phyloP scores from a whole-genome alignment of 148 eudicot genomes.

The Arbutus unedo region DNA sequence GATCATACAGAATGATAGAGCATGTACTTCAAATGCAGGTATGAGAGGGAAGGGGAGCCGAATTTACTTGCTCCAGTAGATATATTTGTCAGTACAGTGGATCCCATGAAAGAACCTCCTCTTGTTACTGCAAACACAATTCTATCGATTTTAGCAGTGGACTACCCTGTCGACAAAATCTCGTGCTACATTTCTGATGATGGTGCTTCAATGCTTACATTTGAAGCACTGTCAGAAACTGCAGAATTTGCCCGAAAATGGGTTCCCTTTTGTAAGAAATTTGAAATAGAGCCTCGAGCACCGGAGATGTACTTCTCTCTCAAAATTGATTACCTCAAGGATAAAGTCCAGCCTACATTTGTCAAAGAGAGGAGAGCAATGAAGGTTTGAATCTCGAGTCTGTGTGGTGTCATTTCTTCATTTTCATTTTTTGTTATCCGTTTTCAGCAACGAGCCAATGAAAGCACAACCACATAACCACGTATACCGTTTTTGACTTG shows the following conservation, averaged over 20 bases:
- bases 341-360: conserved; percentile 97
- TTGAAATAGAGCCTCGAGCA: conserved; percentile 86
- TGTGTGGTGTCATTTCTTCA: not conserved
- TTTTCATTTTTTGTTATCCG: not conserved
- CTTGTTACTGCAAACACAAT: conserved; percentile 84
- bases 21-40: conserved; percentile 49
- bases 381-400: conserved; percentile 55
- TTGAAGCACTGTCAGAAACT: conserved; percentile 92
- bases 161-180: conserved; percentile 88
- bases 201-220: conserved; percentile 98
- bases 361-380: conserved; percentile 94
- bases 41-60: conserved; percentile 96
- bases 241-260: conserved; percentile 96
- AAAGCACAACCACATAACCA: not conserved
- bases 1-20: not conserved
- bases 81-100: conserved; percentile 96
- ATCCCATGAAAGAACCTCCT: conserved; percentile 96
- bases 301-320: conserved; percentile 89
- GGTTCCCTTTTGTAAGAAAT: conserved; percentile 98
- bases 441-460: not conserved
- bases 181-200: conserved; percentile 98
- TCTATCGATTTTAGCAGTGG: conserved; percentile 89
- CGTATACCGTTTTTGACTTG: not conserved
- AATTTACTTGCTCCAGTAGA: conserved; percentile 89
- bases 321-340: conserved; percentile 87